Evolutionary conservation across 1,284 basidiomycete species (phyloP).

Genomic region (Ustilago shanxiensis): DNA sequence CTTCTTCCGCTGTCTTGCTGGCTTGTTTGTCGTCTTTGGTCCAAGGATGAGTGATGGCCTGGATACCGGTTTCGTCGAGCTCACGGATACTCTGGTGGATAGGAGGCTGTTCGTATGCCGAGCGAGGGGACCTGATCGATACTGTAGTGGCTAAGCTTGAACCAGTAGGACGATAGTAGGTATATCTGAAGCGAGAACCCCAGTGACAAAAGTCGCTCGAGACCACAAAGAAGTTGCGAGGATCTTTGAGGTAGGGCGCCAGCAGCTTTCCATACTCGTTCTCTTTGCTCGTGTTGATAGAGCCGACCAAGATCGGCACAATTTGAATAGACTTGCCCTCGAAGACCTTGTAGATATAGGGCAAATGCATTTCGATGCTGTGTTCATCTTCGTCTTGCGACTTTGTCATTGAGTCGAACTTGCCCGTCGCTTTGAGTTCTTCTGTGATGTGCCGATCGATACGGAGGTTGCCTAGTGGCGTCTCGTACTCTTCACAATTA

Average conservation of each 20-base stretch:
- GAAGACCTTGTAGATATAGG: constrained; percentile 90
- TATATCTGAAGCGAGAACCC: constrained; percentile 84
- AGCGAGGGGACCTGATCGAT: constrained; percentile 11
- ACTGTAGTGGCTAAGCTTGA: constrained; percentile 67
- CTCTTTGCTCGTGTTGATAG: constrained; percentile 78
- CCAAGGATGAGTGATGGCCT: constrained; percentile 75
- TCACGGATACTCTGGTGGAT: constrained; percentile 77
- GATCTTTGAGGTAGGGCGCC: constrained; percentile 81
- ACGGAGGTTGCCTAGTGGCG: constrained; percentile 85
- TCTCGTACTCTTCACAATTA: constrained; percentile 80
- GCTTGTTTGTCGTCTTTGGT: constrained; percentile 58
- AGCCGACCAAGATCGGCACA: constrained; percentile 91
- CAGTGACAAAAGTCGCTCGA: constrained; percentile 99
- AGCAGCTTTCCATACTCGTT: constrained; percentile 78
- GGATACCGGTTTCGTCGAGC: constrained; percentile 84
- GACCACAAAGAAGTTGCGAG: constrained; percentile 87
- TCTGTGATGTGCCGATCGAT: constrained; percentile 80
- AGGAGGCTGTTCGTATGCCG: constrained; percentile 23
- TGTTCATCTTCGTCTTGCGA: constrained; percentile 91
- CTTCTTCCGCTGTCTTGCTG: constrained; percentile 45
- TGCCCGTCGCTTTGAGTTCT: constrained; percentile 78
- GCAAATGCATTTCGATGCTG: constrained; percentile 97
- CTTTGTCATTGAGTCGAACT: constrained; percentile 80
- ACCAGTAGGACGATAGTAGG: constrained; percentile 83
- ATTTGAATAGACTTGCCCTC: constrained; percentile 83